Evolutionary conservation across 306 rosid species (phyloP).

Genomic region (Neltuma alba): DNA sequence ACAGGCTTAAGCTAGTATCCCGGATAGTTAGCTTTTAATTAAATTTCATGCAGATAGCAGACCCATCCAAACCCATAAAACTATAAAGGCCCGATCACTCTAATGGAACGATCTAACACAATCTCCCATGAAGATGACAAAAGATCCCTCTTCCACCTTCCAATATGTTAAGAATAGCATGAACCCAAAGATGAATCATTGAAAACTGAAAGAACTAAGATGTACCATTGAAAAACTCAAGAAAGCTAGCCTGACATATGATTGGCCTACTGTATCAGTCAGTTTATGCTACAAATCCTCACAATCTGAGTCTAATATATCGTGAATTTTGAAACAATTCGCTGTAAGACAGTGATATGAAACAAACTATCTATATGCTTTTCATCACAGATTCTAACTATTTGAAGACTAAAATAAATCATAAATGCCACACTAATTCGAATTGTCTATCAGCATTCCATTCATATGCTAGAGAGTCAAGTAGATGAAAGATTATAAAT

Average conservation of each 20-base stretch:
- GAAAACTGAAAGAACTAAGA: background rate
- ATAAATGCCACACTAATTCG: background rate
- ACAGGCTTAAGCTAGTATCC: background rate
- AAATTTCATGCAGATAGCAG: background rate
- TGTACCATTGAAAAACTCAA: background rate
- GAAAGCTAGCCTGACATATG: background rate
- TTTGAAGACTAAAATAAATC: background rate
- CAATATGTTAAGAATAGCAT: background rate
- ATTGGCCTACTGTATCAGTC: background rate
- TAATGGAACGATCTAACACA: background rate
- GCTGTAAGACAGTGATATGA: background rate
- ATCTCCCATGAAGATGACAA: background rate
- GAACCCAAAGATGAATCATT: background rate
- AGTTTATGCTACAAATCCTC: background rate
- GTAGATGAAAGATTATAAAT: no score
- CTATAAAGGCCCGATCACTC: background rate
- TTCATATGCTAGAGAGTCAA: no score
- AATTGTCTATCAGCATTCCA: background rate
- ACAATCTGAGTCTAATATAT: background rate
- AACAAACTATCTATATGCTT: background rate
- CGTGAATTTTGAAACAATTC: background rate
- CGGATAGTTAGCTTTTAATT: background rate
- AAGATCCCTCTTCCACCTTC: background rate
- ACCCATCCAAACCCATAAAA: background rate
- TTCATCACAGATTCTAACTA: background rate